Evolutionary conservation across 352 stramenopile genomes (phyloP), one percentile per base, ranked within the genome.

Genomic region (Phytophthora idaei): DNA sequence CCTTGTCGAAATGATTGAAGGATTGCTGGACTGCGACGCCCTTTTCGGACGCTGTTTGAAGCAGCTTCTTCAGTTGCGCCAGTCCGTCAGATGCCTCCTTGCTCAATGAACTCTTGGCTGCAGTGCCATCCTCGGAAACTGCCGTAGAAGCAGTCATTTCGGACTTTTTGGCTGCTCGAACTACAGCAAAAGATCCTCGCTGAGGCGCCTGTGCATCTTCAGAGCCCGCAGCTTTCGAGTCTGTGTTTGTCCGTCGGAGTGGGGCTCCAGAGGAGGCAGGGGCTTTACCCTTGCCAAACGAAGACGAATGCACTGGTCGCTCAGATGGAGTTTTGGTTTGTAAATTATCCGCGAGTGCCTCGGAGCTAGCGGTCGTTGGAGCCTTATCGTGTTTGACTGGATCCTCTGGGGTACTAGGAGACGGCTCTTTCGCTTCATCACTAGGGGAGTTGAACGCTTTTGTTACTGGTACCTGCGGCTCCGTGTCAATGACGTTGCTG

Each of bases 1-100:
- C 76, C 55, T 82, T 87, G 68, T 97, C 89, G 52, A 96, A 94
- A 62, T 93, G 85, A n/a, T 71, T 64, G 48, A 97, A 93, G 4
- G 81, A 80, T 6, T 74, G 58, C 9, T 78, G 61, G 1, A 93
- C 57, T 31, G 79, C 58, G 31, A 93, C 80, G 1, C 74, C 83
- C n/a, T 73, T 71, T 12, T 69, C 64, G 47, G 81, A 64, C 7
- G 84, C 83, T 15, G 56, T 73, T n/a, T 66, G 28, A 2, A 95
- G 57, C 11, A 94, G 39, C 1, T 64, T 67, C 3, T 80, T 83
- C 1, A 95, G 64, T 25, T 82, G 78, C 7, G 57, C 47, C 12
- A 92, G 50, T 6, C 69, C 69, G 0, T 58, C 37, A 4, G 57
- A 48, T 0, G 62, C 66, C 27, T 57, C 51, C 29, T 65, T 41